Conservation (phyloP, 2,329 filamentous ascomycete species). For the Fusarium tjaetaba region DNA sequence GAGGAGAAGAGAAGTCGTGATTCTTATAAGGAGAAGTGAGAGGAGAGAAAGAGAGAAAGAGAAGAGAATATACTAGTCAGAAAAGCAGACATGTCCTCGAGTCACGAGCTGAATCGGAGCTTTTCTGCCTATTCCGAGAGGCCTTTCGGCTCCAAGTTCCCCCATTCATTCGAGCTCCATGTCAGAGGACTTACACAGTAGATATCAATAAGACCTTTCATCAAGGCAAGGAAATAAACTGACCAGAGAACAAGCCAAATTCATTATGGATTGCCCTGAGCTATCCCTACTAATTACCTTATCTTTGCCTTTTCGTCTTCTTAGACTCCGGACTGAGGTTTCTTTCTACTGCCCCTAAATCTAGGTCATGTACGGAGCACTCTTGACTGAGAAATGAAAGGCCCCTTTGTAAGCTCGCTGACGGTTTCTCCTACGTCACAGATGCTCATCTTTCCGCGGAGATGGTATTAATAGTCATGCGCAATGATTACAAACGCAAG, state of each 20-base stretch:
- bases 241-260: not conserved
- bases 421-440: constrained; percentile 1
- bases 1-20: not conserved
- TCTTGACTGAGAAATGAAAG: not conserved
- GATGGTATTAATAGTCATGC: not conserved
- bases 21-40: too few species aligned
- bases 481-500: constrained; percentile 5
- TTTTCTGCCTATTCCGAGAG: not conserved
- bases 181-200: not conserved
- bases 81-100: not conserved
- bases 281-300: not conserved
- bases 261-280: not conserved
- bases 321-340: not conserved
- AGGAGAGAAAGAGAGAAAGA: not conserved
- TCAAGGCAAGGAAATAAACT: not conserved
- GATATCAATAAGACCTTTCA: not conserved
- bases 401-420: not conserved
- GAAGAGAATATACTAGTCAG: not conserved
- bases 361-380: not conserved
- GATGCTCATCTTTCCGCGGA: constrained; percentile 5
- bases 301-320: not conserved
- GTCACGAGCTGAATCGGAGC: constrained; percentile 1
- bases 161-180: not conserved
- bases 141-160: not conserved
- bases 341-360: not conserved